Conservation (phyloP, 768 basidiomycete genomes). For the Pulveroboletus sp. region DNA sequence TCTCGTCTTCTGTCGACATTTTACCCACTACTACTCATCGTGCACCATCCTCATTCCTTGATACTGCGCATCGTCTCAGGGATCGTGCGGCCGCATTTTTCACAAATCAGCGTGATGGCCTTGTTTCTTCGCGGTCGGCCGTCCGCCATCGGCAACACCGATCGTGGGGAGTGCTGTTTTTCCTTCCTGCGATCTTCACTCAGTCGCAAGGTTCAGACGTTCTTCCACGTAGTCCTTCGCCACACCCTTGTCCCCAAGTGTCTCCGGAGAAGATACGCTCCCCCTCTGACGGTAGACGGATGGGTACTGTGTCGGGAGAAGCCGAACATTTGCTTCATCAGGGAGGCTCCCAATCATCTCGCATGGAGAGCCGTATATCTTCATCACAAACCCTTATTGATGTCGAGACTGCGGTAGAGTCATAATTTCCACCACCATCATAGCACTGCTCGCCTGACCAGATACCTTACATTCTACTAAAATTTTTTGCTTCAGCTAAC, state of each 20-base stretch:
- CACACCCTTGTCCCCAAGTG: conserved; percentile 20
- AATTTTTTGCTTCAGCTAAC: conserved; percentile 32
- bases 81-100: conserved; percentile 48
- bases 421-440: conserved; percentile 11
- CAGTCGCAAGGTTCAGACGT: conserved; percentile 34
- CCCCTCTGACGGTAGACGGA: conserved; percentile 33
- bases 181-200: conserved; percentile 77
- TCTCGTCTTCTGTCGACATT: conserved; percentile 40
- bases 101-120: conserved; percentile 34
- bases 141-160: conserved; percentile 43
- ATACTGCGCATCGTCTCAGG: conserved; percentile 52
- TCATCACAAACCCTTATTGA: conserved; percentile 29
- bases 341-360: conserved; percentile 28
- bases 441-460: conserved; percentile 10
- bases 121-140: conserved; percentile 42
- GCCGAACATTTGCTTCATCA: conserved; percentile 20
- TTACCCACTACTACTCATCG: conserved; percentile 39
- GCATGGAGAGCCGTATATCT: conserved; percentile 24
- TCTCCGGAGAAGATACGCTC: conserved; percentile 46
- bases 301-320: conserved; percentile 23
- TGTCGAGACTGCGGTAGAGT: conserved; percentile 18
- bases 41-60: conserved; percentile 39
- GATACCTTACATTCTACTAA: conserved; percentile 26
- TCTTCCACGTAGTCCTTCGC: conserved; percentile 29
- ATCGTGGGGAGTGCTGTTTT: conserved; percentile 67